Evolutionary conservation across 805 yeast species (phyloP), one percentile per base, ranked within the genome.

Genomic region (Saturnispora kantuleensis): DNA sequence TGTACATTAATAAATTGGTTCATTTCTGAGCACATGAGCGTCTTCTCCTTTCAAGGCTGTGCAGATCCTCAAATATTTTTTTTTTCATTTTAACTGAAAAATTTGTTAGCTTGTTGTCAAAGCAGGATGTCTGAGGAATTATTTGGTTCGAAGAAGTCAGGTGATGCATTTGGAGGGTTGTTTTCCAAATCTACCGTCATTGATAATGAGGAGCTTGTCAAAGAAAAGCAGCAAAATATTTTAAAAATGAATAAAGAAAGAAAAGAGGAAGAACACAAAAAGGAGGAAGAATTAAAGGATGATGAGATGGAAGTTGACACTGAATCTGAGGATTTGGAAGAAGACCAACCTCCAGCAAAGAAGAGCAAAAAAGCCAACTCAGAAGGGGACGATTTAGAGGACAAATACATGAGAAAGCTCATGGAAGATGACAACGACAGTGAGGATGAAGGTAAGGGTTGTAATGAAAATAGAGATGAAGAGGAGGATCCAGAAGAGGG

Each of bases 151-250:
- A 36, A 12, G 16, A 35, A 37, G 13, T 21, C 42, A 6, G 36
- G 41, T 11, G 26, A 31, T 4, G 41, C 41, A 2, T 47, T 43
- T 41, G 49, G 47, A 18, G 52, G 52, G 8, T 62, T 74, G 44
- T 65, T 70, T 45, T 52, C 65, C 31, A 58, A 60, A 38, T 59
- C 69, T 10, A 53, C 71, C 16, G 78, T 80, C 11, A 69, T 80
- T n/a, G 62, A 68, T 50, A 61, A 58, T 56, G 55, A 55, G 37
- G 48, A 53, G 36, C 44, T 59, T 39, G 45, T 60, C 52, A 55
- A 59, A 50, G 49, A 58, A 43, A 52, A 59, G 48, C 50, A 47
- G 44, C 54, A 59, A 49, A 53, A 47, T 3, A 38, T 50, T 31
- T 33, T 47, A 15, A 35, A 45, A 17, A 7, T 46, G 13, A 45